Base-by-base conservation (phyloP, 495 filamentous ascomycete genomes). In the Podospora tetraspora region DNA sequence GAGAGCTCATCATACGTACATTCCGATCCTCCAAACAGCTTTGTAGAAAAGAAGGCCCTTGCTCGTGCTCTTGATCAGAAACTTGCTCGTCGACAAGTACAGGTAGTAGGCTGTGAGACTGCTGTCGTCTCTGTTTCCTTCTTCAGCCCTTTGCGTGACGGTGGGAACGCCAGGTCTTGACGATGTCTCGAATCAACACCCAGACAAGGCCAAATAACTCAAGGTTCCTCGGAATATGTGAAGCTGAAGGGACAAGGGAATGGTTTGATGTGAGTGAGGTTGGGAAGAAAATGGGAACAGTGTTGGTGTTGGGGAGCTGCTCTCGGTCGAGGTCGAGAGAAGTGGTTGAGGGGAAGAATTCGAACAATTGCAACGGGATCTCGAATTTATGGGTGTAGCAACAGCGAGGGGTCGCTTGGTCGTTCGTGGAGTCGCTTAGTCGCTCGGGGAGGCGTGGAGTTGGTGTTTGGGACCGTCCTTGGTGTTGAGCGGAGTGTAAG, bases 1-100 rank as follows among this genome's bases (percentile, higher is more conserved):
- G 70, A 69, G 62, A 72, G 71, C 62, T 62, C 69, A 63, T 72
- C 37, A 75, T 75, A 77, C 75, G 75, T 77, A 77, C 75, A 77
- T 70, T 77, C 74, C 75, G 70, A 72, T 75, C 74, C 68, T 63
- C 64, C 65, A 69, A 63, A 56, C 69, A 65, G 67, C 64, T 57
- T 4, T n/a, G 43, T 52, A 52, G 66, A 69, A 74, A 69, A 69
- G 27, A 67, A 62, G 13, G 34, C 68, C 64, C 61, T 64, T 63
- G 72, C 56, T 65, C 43, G 43, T n/a, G 19, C 43, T 52, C 43
- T 52, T n/a, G 43, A 19, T 52, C 43, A 52, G 43, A 52, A 52
- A n/a, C 43, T 52, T 52, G 43, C 43, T 52, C 43, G 43, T 52
- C 43, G 43, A 52, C 43, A 52, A 52, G 43, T 52, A 52, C 43